Evolutionary conservation across 345 rosid genomes (phyloP), one percentile per base, ranked within the genome.

Genomic region (Jatropha curcas): DNA sequence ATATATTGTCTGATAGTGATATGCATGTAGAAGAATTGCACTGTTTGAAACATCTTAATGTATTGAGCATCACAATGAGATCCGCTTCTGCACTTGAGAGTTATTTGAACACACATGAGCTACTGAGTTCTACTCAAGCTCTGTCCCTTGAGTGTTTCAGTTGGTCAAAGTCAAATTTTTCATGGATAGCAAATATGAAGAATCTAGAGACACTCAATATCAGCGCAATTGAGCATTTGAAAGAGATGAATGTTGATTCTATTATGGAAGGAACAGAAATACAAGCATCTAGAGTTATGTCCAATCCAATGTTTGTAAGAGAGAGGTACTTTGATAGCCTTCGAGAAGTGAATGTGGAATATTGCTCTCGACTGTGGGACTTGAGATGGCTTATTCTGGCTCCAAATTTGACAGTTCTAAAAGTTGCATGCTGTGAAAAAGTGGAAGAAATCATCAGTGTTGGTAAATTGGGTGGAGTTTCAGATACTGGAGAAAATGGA

Each of bases 341-440:
- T 17, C 30, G 11, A 6, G 35, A 30, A 11, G 76, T 73, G 55
- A 52, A 12, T n/a, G 27, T 52, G 57, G 57, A 52, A 22, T 20
- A 4, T 10, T 73, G 74, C 27, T 55, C 74, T 13, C 37, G 33
- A 0, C 57, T 71, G 53, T 39, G 11, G 30, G 77, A 78, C 7
- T 14, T 82, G 65, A 75, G 75, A 43, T 78, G 67, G 80, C 60
- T 78, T 41, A 37, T 78, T 72, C 66, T 59, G 9, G 80, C 78
- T 22, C 85, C 71, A 33, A 65, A 64, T 33, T 25, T 82, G 51
- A 61, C 45, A 14, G 0, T 3, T 28, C 51, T 82, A n/a, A 16
- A 17, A 6, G 73, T 70, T 19, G 17, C 1, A 0, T 5, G 17
- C 3, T 82, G 80, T 35, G 7, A 25, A 20, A 30, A 60, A 17